phyloP scores from a whole-genome alignment of 2,329 filamentous ascomycete species.

The Fusarium buxicola region DNA sequence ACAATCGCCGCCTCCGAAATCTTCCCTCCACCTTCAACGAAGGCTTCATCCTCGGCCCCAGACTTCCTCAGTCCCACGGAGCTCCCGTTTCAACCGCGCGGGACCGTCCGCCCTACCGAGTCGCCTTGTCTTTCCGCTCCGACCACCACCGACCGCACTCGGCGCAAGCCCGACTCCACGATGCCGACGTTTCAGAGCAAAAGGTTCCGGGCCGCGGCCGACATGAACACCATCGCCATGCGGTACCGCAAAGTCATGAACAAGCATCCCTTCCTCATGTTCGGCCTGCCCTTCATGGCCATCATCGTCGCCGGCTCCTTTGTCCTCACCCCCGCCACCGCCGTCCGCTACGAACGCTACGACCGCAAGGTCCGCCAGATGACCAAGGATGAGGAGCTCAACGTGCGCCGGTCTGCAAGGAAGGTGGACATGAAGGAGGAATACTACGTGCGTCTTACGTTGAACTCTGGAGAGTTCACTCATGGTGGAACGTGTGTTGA shows the following conservation, averaged over 20 bases:
- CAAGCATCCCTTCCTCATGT: constrained; percentile 88
- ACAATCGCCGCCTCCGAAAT: constrained; percentile 15
- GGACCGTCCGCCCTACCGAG: constrained; percentile 11
- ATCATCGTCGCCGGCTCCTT: constrained; percentile 95
- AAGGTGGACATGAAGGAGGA: constrained; percentile 86
- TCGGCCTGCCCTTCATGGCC: constrained; percentile 91
- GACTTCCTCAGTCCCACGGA: constrained; percentile 13
- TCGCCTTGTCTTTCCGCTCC: background rate
- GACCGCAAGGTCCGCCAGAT: constrained; percentile 90
- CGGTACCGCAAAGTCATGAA: constrained; percentile 81
- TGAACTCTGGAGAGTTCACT: constrained; percentile 6
- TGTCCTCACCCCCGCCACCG: constrained; percentile 92
- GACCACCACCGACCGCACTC: background rate
- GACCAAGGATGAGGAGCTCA: constrained; percentile 86
- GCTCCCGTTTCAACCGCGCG: constrained; percentile 14
- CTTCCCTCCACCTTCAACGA: constrained; percentile 6
- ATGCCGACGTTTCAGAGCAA: constrained; percentile 72
- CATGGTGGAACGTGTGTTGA: constrained; percentile 1
- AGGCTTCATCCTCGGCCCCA: constrained; percentile 10
- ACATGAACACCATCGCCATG: constrained; percentile 76
- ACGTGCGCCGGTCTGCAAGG: constrained; percentile 76
- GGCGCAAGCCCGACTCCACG: constrained; percentile 6
- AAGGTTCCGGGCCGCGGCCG: constrained; percentile 75
- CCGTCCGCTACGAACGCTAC: constrained; percentile 91
- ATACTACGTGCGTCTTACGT: constrained; percentile 77